phyloP scores from a whole-genome alignment of 805 yeast genomes.

The Wickerhamiella alocasiicola region DNA sequence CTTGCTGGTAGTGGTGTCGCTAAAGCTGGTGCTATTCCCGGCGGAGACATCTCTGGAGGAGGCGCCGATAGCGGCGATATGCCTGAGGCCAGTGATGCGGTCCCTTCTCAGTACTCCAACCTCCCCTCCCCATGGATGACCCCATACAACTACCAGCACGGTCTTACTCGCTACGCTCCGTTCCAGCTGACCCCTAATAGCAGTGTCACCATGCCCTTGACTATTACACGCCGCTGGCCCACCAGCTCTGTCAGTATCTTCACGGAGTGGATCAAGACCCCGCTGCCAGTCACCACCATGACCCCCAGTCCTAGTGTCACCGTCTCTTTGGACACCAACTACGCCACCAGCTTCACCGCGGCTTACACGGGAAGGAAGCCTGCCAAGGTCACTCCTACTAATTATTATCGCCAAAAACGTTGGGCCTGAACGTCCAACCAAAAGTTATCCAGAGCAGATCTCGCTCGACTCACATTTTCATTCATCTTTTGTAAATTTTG shows the following conservation, averaged over 20 bases:
- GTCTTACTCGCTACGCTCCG: conserved; percentile 71
- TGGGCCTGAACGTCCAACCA: no score
- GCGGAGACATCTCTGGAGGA: conserved; percentile 2
- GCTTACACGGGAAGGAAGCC: conserved; percentile 48
- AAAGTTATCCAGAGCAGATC: no score
- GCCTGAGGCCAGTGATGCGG: conserved; percentile 35
- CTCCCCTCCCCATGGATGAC: conserved; percentile 44
- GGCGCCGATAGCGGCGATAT: conserved; percentile 24
- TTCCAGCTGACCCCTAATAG: conserved; percentile 85
- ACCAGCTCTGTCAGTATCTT: conserved; percentile 57
- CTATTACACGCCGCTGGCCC: conserved; percentile 55
- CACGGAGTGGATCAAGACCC: conserved; percentile 34
- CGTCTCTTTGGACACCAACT: conserved; percentile 48
- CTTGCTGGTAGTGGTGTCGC: conserved; percentile 49
- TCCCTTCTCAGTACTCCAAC: conserved; percentile 30
- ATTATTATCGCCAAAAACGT: conserved; percentile 11
- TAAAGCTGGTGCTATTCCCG: conserved; percentile 6
- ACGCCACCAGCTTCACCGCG: conserved; percentile 52
- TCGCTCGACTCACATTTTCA: no score
- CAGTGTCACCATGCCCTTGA: conserved; percentile 40
- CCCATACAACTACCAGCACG: conserved; percentile 70
- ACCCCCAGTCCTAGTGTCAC: conserved; percentile 82
- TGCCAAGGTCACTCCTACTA: conserved; percentile 32
- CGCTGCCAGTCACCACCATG: conserved; percentile 44
- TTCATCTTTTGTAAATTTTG: no score